phyloP scores from a whole-genome alignment of 495 filamentous ascomycete species.

The Aspergillus indologenus region DNA sequence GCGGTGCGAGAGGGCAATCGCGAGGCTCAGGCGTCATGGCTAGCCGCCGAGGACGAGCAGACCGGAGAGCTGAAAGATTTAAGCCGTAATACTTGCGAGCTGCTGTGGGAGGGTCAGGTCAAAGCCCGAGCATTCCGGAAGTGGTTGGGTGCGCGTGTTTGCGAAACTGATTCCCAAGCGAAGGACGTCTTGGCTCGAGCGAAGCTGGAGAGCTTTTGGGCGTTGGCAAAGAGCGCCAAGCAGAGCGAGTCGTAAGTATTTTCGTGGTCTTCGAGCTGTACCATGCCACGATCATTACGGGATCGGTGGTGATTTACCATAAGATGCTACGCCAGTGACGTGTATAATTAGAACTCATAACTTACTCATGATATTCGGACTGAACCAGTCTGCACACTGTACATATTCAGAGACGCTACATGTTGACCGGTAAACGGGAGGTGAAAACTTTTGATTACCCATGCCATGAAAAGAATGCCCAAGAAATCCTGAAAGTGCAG shows the following conservation, averaged over 20 bases:
- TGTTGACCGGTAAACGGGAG: neutral
- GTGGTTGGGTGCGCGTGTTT: slow-evolving; percentile 74
- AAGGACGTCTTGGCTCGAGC: slow-evolving; percentile 71
- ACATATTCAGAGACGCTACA: neutral
- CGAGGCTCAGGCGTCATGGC: slow-evolving; percentile 64
- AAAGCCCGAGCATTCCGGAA: slow-evolving; percentile 75
- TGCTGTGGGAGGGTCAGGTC: slow-evolving; percentile 86
- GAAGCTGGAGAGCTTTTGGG: slow-evolving; percentile 97
- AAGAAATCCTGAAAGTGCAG: slow-evolving; percentile 27
- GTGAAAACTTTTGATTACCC: neutral
- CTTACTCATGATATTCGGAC: neutral
- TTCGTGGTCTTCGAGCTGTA: neutral
- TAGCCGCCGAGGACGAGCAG: slow-evolving; percentile 73
- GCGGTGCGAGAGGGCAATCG: slow-evolving; percentile 58
- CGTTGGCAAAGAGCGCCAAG: slow-evolving; percentile 73
- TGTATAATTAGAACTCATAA: neutral
- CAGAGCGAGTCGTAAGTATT: slow-evolving; percentile 30
- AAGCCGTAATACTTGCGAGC: slow-evolving; percentile 69
- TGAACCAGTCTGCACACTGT: neutral
- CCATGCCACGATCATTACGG: neutral
- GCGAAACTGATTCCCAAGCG: slow-evolving; percentile 84
- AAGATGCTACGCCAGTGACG: neutral
- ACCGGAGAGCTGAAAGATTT: slow-evolving; percentile 73
- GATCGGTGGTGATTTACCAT: neutral
- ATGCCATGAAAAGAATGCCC: slow-evolving; percentile 2